These are phyloP conservation scores for Yamadazyma kitorensis DNA, from an alignment of 805 yeast genomes.

Conservation along the genomic window DNA sequence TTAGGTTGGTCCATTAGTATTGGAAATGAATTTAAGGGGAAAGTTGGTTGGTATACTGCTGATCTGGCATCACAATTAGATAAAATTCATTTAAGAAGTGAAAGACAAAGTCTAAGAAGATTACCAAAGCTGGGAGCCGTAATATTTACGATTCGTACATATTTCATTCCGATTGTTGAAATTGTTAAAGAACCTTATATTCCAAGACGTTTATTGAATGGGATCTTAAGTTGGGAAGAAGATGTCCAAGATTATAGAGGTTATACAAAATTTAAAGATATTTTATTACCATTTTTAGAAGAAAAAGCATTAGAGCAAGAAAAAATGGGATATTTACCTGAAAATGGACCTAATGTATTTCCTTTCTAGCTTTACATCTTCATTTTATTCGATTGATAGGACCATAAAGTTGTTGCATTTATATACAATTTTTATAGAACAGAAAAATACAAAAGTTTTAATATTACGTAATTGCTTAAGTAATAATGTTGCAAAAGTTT, in stretches of 20 bases:
- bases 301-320: conserved; percentile 49
- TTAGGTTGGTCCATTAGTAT: conserved; percentile 65
- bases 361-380: too few relatives aligned
- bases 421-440: too few relatives aligned
- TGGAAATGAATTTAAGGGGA: conserved; percentile 51
- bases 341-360: conserved; percentile 39
- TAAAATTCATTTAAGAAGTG: conserved; percentile 57
- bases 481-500: too few relatives aligned
- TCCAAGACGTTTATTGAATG: conserved; percentile 58
- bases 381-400: too few relatives aligned
- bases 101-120: conserved; percentile 61
- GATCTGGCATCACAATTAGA: conserved; percentile 43
- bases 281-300: conserved; percentile 53
- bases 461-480: too few relatives aligned
- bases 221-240: conserved; percentile 56
- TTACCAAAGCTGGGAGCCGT: conserved; percentile 58
- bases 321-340: conserved; percentile 34
- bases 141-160: conserved; percentile 61
- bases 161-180: conserved; percentile 54
- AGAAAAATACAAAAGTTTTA: too few relatives aligned
- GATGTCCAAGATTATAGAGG: conserved; percentile 65
- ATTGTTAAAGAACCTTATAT: conserved; percentile 58
- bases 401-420: too few relatives aligned
- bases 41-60: conserved; percentile 67
- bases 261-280: conserved; percentile 49